Conservation (phyloP, 495 filamentous ascomycete species). For the Talaromyces trachyspermus region DNA sequence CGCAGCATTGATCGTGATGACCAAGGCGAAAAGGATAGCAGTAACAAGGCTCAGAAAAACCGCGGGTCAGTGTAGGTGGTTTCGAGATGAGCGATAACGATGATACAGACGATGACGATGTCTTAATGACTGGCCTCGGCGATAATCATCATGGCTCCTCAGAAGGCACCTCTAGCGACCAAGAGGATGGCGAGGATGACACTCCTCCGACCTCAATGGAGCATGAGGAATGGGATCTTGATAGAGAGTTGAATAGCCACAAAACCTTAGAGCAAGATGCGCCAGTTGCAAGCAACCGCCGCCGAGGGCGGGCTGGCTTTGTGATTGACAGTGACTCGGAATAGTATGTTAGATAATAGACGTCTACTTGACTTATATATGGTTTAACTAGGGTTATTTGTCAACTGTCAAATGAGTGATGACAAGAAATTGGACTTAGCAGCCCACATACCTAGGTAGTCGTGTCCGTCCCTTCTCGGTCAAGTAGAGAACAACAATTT, state of each 20-base stretch:
- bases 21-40: slow-evolving; percentile 11
- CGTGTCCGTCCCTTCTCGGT: too few species aligned
- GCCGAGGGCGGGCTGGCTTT: slow-evolving; percentile 39
- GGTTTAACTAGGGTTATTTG: not conserved
- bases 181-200: slow-evolving; percentile 16
- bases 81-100: slow-evolving; percentile 18
- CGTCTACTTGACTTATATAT: not conserved
- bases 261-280: slow-evolving; percentile 27
- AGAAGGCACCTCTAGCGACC: slow-evolving; percentile 14
- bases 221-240: slow-evolving; percentile 27
- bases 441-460: too few species aligned
- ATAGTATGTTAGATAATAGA: slow-evolving; percentile 14
- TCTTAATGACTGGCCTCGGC: slow-evolving; percentile 26
- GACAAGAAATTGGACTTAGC: not conserved
- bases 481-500: too few species aligned
- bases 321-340: slow-evolving; percentile 47
- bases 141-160: slow-evolving; percentile 18
- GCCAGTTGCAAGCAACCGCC: slow-evolving; percentile 22
- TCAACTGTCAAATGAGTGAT: slow-evolving; percentile 4
- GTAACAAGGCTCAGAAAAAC: slow-evolving; percentile 10
- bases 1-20: slow-evolving; percentile 20
- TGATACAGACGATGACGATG: slow-evolving; percentile 26
- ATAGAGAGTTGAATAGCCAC: slow-evolving; percentile 31
- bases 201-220: slow-evolving; percentile 25
- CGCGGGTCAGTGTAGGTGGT: slow-evolving; percentile 18